Percentiles rank a stretch among this genome's conserved stretches.
These are phyloP conservation scores for Rickenella mellea DNA, from an alignment of 768 basidiomycete species.

Conservation along the genomic window DNA sequence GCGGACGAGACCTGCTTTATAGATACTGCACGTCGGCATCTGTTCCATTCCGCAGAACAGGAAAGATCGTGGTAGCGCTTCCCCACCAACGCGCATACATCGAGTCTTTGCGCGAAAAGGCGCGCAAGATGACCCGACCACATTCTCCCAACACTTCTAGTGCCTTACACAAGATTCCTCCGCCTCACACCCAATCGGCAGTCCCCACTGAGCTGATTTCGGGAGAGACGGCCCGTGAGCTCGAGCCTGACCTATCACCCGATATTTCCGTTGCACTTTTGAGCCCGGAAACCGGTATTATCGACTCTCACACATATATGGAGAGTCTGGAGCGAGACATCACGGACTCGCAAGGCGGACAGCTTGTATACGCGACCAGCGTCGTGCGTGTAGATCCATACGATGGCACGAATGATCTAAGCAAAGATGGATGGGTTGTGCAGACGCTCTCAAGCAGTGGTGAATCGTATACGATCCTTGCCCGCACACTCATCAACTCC, in stretches of 20 bases:
- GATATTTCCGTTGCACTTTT: conserved; percentile 67
- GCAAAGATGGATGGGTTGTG: conserved; percentile 76
- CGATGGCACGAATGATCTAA: conserved; percentile 16
- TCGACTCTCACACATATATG: conserved; percentile 83
- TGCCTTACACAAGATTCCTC: conserved; percentile 6
- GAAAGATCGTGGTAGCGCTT: conserved; percentile 86
- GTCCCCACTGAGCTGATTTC: conserved; percentile 62
- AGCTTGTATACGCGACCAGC: conserved; percentile 68
- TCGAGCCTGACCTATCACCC: conserved; percentile 77
- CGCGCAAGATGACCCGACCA: conserved; percentile 43
- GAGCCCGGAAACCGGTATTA: conserved; percentile 83
- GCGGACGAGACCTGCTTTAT: conserved; percentile 81
- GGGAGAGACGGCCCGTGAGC: conserved; percentile 52
- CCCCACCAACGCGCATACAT: conserved; percentile 62
- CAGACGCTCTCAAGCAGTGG: conserved; percentile 51
- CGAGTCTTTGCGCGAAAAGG: conserved; percentile 55
- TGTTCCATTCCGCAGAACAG: conserved; percentile 64
- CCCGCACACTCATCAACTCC: conserved; percentile 73
- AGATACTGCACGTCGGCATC: conserved; percentile 51
- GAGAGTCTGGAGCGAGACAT: conserved; percentile 78
- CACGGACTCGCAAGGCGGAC: conserved; percentile 52
- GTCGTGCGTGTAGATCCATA: conserved; percentile 81
- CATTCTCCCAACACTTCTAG: no score
- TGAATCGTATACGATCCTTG: conserved; percentile 56
- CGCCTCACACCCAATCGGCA: conserved; percentile 20